These are phyloP conservation scores for Cordyceps sp. DNA, from an alignment of 2,329 filamentous ascomycete genomes.

Conservation along the genomic window DNA sequence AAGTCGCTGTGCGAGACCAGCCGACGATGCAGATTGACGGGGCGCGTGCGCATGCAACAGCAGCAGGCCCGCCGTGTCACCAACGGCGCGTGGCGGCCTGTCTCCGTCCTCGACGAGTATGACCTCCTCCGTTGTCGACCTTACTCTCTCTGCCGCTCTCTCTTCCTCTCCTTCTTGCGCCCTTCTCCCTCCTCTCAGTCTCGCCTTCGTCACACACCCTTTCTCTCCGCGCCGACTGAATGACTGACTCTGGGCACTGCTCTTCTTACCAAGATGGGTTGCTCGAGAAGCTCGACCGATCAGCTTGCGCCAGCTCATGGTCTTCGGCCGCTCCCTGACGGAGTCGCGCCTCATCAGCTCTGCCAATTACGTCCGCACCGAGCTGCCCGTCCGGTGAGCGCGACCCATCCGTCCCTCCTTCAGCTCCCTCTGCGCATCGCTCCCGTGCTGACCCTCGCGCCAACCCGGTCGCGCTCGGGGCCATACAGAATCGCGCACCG, in stretches of 20 bases:
- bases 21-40: conserved; percentile 19
- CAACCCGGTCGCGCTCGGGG: too few relatives aligned
- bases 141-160: too few relatives aligned
- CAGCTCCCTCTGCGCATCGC: too few relatives aligned
- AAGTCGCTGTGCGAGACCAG: conserved; percentile 28
- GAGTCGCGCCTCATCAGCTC: conserved; percentile 81
- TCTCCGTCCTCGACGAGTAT: conserved; percentile 50
- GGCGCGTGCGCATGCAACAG: conserved; percentile 4
- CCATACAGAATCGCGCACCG: conserved; percentile 65
- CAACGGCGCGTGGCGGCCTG: conserved; percentile 39
- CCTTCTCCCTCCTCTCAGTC: too few relatives aligned
- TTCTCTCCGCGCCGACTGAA: conserved; percentile 3
- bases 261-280: conserved; percentile 54
- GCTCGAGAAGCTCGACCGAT: conserved; percentile 87
- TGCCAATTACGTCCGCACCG: conserved; percentile 92
- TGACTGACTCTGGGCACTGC: conserved; percentile 5
- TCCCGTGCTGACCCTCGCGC: too few relatives aligned
- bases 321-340: conserved; percentile 87
- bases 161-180: too few relatives aligned
- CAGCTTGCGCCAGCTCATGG: conserved; percentile 87
- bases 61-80: conserved; percentile 6
- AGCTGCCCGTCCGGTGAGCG: conserved; percentile 34
- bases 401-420: background rate
- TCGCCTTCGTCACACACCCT: conserved; percentile 3
- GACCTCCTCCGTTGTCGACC: too few relatives aligned